phyloP scores from a whole-genome alignment of 164 flowering plant genomes.

The Chimonanthus praecox region DNA sequence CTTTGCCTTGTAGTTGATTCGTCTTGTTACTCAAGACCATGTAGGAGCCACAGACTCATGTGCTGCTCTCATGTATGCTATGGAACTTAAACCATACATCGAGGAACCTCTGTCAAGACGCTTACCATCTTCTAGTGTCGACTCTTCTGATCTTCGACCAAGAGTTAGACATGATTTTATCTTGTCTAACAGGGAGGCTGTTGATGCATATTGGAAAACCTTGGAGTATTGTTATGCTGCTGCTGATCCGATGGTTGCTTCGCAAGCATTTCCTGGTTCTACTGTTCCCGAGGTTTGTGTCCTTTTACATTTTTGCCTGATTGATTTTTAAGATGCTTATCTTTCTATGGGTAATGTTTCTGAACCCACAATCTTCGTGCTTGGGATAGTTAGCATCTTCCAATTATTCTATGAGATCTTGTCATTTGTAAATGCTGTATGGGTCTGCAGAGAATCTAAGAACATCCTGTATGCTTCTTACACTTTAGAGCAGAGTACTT shows the following conservation, averaged over 20 bases:
- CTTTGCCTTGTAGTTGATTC: slow-evolving; percentile 53
- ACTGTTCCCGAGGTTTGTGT: slow-evolving; percentile 68
- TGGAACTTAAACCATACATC: slow-evolving; percentile 92
- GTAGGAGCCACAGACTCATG: slow-evolving; percentile 29
- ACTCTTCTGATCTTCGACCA: slow-evolving; percentile 64
- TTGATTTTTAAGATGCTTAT: too few relatives aligned
- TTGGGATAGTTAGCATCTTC: too few relatives aligned
- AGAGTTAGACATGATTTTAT: slow-evolving; percentile 77
- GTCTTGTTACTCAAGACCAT: slow-evolving; percentile 42
- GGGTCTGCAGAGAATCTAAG: too few relatives aligned
- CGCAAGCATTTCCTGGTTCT: slow-evolving; percentile 90
- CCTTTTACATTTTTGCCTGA: neutral
- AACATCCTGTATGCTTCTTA: too few relatives aligned
- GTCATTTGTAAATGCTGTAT: too few relatives aligned
- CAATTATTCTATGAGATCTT: too few relatives aligned
- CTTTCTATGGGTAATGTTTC: too few relatives aligned
- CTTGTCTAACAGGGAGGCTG: slow-evolving; percentile 58
- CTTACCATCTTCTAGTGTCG: slow-evolving; percentile 25
- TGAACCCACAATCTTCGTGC: too few relatives aligned
- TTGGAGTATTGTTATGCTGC: slow-evolving; percentile 86
- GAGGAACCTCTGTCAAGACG: slow-evolving; percentile 68
- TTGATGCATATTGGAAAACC: slow-evolving; percentile 86
- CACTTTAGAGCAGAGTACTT: too few relatives aligned
- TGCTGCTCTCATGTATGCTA: slow-evolving; percentile 52
- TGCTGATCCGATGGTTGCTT: slow-evolving; percentile 63